Conservation (phyloP, 169 alveolate genomes). For the Plasmodium sp. region DNA sequence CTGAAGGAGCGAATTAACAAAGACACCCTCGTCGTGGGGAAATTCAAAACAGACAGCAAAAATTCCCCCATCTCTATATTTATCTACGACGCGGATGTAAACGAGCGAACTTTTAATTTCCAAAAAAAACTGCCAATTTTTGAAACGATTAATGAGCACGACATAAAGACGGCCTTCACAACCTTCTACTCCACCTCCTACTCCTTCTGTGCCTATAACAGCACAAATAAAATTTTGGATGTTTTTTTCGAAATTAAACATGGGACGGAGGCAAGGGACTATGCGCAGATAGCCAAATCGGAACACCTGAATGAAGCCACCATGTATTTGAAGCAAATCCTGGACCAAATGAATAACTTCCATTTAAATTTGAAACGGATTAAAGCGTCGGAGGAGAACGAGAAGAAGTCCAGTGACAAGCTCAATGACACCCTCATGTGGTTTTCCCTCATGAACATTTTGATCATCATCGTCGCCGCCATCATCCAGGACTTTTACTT, state of each 20-base stretch:
- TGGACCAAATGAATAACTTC: constrained; percentile 44
- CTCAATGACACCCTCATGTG: constrained; percentile 67
- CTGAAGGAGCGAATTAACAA: constrained; percentile 54
- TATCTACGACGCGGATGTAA: constrained; percentile 34
- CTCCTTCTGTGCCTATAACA: constrained; percentile 58
- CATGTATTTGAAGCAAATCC: constrained; percentile 27
- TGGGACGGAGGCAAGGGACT: constrained; percentile 68
- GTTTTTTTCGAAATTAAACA: constrained; percentile 43
- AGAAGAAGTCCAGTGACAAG: constrained; percentile 50
- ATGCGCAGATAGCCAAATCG: constrained; percentile 42
- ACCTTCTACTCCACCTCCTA: constrained; percentile 45
- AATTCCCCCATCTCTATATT: constrained; percentile 1
- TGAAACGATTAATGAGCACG: constrained; percentile 52
- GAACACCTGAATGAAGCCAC: constrained; percentile 67
- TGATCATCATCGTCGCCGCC: constrained; percentile 51
- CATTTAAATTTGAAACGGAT: constrained; percentile 52
- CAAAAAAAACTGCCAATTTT: constrained; percentile 16
- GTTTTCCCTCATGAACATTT: constrained; percentile 39
- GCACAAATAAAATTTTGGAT: neutral
- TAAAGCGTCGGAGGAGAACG: constrained; percentile 42
- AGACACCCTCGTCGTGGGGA: constrained; percentile 40
- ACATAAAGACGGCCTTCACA: constrained; percentile 65
- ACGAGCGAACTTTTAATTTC: constrained; percentile 8
- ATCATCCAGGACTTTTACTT: constrained; percentile 51
- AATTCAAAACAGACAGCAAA: constrained; percentile 26